Conservation (phyloP, 352 stramenopile genomes). For the Chrysophaeum taylorii region DNA sequence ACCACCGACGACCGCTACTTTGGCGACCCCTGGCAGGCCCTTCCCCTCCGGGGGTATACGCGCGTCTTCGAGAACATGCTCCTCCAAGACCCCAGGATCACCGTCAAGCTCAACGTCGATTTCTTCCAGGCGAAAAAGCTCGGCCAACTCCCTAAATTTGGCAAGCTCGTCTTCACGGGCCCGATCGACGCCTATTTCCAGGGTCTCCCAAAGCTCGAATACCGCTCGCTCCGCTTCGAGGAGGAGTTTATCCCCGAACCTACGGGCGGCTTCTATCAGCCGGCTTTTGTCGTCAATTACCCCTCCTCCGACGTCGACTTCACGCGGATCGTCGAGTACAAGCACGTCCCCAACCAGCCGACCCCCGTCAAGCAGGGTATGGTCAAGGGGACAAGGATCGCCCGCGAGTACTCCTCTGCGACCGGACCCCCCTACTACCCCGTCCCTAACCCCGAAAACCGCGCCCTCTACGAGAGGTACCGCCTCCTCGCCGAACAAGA, state of each 20-base stretch:
- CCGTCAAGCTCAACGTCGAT: constrained; percentile 29
- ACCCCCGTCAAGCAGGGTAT: constrained; percentile 1
- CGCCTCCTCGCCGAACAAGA: constrained; percentile 40
- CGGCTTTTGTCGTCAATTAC: constrained; percentile 39
- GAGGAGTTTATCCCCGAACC: constrained; percentile 15
- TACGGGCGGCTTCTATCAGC: constrained; percentile 7
- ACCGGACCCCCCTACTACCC: constrained; percentile 40
- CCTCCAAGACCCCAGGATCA: constrained; percentile 2
- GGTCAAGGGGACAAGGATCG: constrained; percentile 26
- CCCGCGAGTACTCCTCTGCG: constrained; percentile 25
- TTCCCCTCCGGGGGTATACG: constrained; percentile 53
- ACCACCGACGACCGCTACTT: constrained; percentile 49
- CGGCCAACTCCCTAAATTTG: not conserved
- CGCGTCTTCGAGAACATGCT: constrained; percentile 49
- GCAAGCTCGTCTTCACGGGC: constrained; percentile 40
- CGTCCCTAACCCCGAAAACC: constrained; percentile 46
- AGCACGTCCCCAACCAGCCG: constrained; percentile 42
- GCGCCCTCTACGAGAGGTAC: constrained; percentile 48
- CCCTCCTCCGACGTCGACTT: constrained; percentile 38
- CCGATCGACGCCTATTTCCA: constrained; percentile 52
- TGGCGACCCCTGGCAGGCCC: constrained; percentile 42
- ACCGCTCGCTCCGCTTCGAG: constrained; percentile 15
- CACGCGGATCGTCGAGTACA: constrained; percentile 53
- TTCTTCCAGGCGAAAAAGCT: constrained; percentile 42
- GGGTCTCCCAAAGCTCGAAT: constrained; percentile 46